Base-by-base conservation (phyloP, 2,329 filamentous ascomycete genomes). In the Monosporascus sp. region DNA sequence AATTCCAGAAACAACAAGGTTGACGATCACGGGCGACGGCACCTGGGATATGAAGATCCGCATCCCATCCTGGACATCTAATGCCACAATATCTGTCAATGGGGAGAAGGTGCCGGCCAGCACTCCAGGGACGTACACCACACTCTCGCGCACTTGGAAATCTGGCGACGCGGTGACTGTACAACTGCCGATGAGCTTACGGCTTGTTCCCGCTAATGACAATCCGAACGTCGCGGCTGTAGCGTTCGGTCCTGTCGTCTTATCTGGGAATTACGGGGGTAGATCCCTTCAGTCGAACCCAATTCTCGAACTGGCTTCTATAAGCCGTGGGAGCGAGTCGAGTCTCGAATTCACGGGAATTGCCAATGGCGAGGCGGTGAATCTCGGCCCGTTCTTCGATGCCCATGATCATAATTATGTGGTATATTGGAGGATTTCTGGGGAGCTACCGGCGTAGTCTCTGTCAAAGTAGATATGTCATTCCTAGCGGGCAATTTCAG, bases 201-300 rank as follows among this genome's bases (percentile, higher is more conserved):
- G 70, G 5, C 69, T 69, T 0, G 60, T 81, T 1, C 54, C 70
- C 0, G 74, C 78, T n/a, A 79, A 80, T 52, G 77, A 81, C 51
- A 68, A 79, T 34, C 46, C 61, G 3, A 63, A 49, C 3, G 53
- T 79, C 2, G 76, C 72, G 2, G 76, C 77, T 0, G 46, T 80
- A 11, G 74, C 76, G 0, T 80, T 72, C 50, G 78, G 78, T 0
- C 78, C 76, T 0, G 70, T 71, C 0, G 62, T 80, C 5, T 58
- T 80, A 17, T 65, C 70, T 1, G 78, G 73, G 0, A 74, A 79
- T 52, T 79, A 80, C 51, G 75, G 76, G 1, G 62, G 63, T 17
- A 49, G 47, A 2, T 49, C 57, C 0, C 43, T 73, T 5, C 50
- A 49, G 6, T 48, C 54, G 2, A 59, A 64, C 3, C 73, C 73